Base-by-base conservation (phyloP, 2,329 filamentous ascomycete species). In the Ophiostoma ulmi region DNA sequence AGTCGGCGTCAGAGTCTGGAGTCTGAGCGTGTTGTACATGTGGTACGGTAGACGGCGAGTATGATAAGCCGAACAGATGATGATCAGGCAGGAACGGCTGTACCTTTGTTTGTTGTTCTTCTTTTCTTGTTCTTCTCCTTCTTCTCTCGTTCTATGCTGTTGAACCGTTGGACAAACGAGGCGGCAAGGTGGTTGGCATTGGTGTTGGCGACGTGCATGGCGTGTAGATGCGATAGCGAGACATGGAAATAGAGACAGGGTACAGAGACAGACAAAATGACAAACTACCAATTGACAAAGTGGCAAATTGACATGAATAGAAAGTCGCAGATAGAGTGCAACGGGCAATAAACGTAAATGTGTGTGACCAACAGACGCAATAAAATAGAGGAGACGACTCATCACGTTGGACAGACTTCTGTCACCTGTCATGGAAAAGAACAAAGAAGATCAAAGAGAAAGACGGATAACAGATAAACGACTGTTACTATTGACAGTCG, bases 371-470 rank as follows among this genome's bases (percentile, higher is more conserved):
- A 55, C 48, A 26, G 11, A 58, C 8, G 6, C 52, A 13, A 58
- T 13, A 14, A 13, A 58, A n/a, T 7, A n/a, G 10, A 55, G 5
- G 7, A 55, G 26, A 63, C 22, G 58, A 63, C 14, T 5, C 58
- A 36, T 63, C 58, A 36, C 26, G 58, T 63, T 63, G 58, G 26
- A 63, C 58, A 63, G 58, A 14, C 58, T 63, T 35, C 58, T 63
- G 58, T 63, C 58, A 63, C 58, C 58, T 63, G 58, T 63, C 58
- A 58, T 22, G 52, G 52, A 35, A 35, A 14, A 35, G 4, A 26
- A 22, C 5, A 55, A 63, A 26, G 52, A 26, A 20, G 44, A 48
- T 26, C n/a, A 26, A 48, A 17, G n/a, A 58, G 38, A 39, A 39
- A 39, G 38, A 39, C 11, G 38, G 38, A 39, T 39, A 13, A 13